Percentiles rank a stretch among this genome's conserved stretches.
Evolutionary conservation across 2,329 filamentous ascomycete species (phyloP).

Genomic region (Venturia pyrina): DNA sequence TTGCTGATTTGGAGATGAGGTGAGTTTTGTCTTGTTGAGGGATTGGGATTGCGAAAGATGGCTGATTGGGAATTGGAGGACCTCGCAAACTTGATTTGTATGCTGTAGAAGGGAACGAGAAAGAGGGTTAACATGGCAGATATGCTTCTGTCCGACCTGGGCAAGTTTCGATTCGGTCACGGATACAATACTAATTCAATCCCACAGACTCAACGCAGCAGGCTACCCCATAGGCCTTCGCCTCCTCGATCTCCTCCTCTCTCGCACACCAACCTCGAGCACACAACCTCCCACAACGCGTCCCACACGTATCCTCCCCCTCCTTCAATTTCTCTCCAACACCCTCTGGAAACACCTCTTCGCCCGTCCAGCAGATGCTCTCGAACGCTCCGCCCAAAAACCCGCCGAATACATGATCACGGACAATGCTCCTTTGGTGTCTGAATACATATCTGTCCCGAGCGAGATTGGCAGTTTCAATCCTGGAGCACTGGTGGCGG

Average conservation of each 20-base stretch:
- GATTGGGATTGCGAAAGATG: too few relatives aligned
- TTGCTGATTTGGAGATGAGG: constrained; percentile 88
- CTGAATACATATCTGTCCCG: constrained; percentile 85
- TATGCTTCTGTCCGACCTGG: too few relatives aligned
- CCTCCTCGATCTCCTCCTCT: constrained; percentile 88
- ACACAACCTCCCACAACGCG: constrained; percentile 40
- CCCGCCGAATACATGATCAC: constrained; percentile 98
- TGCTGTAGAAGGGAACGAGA: too few relatives aligned
- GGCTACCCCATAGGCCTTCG: constrained; percentile 91
- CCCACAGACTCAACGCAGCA: constrained; percentile 69
- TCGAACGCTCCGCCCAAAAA: constrained; percentile 79
- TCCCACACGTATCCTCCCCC: constrained; percentile 77
- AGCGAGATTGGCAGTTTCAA: constrained; percentile 95
- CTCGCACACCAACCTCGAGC: constrained; percentile 40
- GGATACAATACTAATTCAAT: not conserved
- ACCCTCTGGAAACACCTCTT: constrained; percentile 90
- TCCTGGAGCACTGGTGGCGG: constrained; percentile 90
- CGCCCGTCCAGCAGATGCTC: constrained; percentile 76
- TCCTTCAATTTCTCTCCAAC: constrained; percentile 92
- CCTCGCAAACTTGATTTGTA: too few relatives aligned
- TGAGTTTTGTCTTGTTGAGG: constrained; percentile 29
- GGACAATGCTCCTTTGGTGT: constrained; percentile 94
- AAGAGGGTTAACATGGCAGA: too few relatives aligned
- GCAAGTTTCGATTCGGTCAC: not conserved
- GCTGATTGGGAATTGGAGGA: too few relatives aligned